A percentile compares a stretch with the other conserved stretches of the same genome.
Evolutionary conservation across 75 land plant genomes (phyloP).

Genomic region (Picea glauca): DNA sequence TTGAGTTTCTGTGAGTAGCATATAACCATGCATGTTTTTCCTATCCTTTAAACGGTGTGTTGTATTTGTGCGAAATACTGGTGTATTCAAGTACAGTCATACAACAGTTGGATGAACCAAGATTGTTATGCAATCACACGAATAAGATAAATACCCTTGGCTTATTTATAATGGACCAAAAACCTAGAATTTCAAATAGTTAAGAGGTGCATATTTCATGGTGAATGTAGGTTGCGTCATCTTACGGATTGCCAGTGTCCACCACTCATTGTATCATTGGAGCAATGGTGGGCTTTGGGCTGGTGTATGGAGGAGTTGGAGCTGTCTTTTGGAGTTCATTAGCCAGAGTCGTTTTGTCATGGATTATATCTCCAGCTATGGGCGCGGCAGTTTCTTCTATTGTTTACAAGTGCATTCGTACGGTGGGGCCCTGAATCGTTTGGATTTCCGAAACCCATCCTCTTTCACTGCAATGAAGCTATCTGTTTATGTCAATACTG

Average conservation of each 20-base stretch:
- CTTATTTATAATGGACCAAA: not conserved
- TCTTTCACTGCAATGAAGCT: not conserved
- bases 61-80: not conserved
- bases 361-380: constrained; percentile 87
- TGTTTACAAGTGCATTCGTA: constrained; percentile 93
- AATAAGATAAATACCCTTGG: not conserved
- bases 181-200: not conserved
- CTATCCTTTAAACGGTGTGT: not conserved
- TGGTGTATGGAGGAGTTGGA: constrained; percentile 82
- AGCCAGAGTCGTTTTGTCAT: constrained; percentile 78
- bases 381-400: constrained; percentile 80
- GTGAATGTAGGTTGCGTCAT: constrained; percentile 81
- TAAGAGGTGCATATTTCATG: not conserved
- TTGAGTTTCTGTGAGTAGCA: not conserved
- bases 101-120: not conserved
- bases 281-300: constrained; percentile 94
- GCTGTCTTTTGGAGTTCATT: constrained; percentile 87
- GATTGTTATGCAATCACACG: not conserved
- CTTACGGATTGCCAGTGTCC: constrained; percentile 96
- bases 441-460: no score
- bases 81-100: not conserved
- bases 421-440: constrained; percentile 32
- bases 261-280: constrained; percentile 98
- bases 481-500: not conserved
- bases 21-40: not conserved